These are phyloP conservation scores for Straminergon stramineum DNA, from an alignment of 225 moss, liverwort and hornwort genomes.

Conservation along the genomic window DNA sequence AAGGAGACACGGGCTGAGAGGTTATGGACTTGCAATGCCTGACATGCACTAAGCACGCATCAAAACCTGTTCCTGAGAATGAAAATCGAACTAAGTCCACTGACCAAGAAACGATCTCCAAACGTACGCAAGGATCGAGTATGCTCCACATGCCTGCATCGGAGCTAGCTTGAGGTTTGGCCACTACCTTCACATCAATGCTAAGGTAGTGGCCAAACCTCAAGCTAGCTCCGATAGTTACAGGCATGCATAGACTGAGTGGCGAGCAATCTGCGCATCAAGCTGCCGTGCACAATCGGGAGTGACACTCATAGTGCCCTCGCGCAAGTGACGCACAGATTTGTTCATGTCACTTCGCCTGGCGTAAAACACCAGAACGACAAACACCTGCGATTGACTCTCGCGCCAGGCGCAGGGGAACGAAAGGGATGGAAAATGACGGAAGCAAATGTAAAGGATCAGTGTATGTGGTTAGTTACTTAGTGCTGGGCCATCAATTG, in stretches of 20 bases:
- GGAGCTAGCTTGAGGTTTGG: too few species aligned
- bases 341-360: not conserved
- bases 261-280: constrained; percentile 18
- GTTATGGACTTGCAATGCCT: not conserved
- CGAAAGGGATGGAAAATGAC: not conserved
- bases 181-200: too few species aligned
- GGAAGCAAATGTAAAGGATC: not conserved
- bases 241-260: constrained; percentile 18
- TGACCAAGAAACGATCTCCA: not conserved
- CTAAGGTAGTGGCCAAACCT: not conserved
- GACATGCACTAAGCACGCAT: not conserved
- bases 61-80: too few species aligned
- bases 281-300: not conserved
- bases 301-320: not conserved
- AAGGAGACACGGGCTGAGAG: not conserved
- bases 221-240: constrained; percentile 6
- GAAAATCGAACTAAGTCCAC: not conserved
- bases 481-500: not conserved
- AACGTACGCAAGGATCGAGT: not conserved
- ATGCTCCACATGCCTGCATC: not conserved
- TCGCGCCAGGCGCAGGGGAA: not conserved
- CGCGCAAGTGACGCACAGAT: not conserved
- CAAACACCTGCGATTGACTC: not conserved
- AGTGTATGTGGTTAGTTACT: not conserved
- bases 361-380: not conserved